Evolutionary conservation across 2,329 filamentous ascomycete species (phyloP), one percentile per base, ranked within the genome.

Genomic region (Colletotrichum liriopes): DNA sequence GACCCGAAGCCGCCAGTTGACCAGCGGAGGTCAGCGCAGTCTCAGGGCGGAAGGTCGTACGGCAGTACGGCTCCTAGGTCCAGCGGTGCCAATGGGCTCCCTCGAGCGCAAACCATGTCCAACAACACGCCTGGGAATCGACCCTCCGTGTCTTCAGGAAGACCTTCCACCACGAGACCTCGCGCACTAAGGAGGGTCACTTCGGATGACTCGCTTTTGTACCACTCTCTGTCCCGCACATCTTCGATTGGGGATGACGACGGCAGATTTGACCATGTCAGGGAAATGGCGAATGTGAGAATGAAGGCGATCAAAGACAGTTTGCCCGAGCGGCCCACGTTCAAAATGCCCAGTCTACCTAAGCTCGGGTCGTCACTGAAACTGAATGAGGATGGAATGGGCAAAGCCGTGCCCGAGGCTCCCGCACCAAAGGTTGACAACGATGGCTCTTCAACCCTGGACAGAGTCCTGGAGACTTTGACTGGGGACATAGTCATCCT

Each of bases 301-400:
- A 87, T 96, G 78, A 97, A 97, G 83, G 96, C 96, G 5, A 93
- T 98, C 79, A 93, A 92, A 78, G 95, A 98, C 79, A 97, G 93
- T 78, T 90, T 94, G 73, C 92, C 94, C 78, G 95, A 98, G 77
- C 84, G 88, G 51, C 93, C 95, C 2, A 94, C 91, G 66, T 93
- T 95, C 82, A 94, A 91, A 78, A 87, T 94, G 78, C 90, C 90
- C 1, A 87, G 88, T 73, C 82, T 93, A 47, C 88, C 91, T 62
- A 89, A 86, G 73, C 84, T 90, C 49, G 82, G 86, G 39, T 77
- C 77, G 5, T 80, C 81, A 2, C 75, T 78, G 29, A 80, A 78
- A 51, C 79, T 66, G 43, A 67, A 51, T 69, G 35, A 67, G 69
- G 45, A 73, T 45, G 72, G 72, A 29, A 70, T 56, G 56, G 65